phyloP scores from a whole-genome alignment of 2,329 filamentous ascomycete genomes.

The Pleoardoris graminearum region DNA sequence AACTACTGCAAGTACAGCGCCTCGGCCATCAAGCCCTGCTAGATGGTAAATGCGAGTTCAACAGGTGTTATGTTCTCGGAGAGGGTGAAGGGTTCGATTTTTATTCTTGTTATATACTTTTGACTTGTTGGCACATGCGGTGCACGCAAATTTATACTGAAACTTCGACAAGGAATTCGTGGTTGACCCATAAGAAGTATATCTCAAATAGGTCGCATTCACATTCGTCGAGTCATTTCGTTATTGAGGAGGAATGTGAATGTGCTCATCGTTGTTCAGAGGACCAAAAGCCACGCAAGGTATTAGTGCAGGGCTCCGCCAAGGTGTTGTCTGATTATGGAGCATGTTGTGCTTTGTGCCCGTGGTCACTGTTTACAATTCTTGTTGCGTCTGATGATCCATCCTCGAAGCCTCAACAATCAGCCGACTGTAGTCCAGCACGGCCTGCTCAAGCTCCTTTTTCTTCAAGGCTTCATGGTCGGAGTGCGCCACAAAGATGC shows the following conservation, averaged over 20 bases:
- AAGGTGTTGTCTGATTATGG: too few species aligned
- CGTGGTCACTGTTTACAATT: constrained; percentile 20
- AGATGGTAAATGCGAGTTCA: neutral
- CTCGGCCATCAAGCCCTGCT: constrained; percentile 4
- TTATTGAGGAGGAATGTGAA: too few species aligned
- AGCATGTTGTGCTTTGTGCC: too few species aligned
- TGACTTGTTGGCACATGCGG: constrained; percentile 1
- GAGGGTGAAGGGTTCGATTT: neutral
- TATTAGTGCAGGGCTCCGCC: too few species aligned
- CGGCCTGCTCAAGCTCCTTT: constrained; percentile 73
- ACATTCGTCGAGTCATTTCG: too few species aligned
- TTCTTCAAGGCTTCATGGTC: constrained; percentile 79
- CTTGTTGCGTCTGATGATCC: constrained; percentile 26
- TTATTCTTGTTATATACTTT: neutral
- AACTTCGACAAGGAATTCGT: neutral
- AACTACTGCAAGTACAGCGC: constrained; percentile 7
- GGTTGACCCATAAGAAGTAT: too few species aligned
- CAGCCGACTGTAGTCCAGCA: constrained; percentile 72
- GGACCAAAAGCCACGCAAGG: too few species aligned
- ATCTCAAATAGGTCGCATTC: too few species aligned
- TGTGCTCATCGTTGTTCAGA: too few species aligned
- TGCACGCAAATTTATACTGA: constrained; percentile 4
- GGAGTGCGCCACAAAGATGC: constrained; percentile 84
- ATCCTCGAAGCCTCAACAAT: constrained; percentile 39
- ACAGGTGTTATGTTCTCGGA: too few species aligned